These are phyloP conservation scores for Ogataea nitratoaversa DNA, from an alignment of 805 yeast species.

Conservation along the genomic window DNA sequence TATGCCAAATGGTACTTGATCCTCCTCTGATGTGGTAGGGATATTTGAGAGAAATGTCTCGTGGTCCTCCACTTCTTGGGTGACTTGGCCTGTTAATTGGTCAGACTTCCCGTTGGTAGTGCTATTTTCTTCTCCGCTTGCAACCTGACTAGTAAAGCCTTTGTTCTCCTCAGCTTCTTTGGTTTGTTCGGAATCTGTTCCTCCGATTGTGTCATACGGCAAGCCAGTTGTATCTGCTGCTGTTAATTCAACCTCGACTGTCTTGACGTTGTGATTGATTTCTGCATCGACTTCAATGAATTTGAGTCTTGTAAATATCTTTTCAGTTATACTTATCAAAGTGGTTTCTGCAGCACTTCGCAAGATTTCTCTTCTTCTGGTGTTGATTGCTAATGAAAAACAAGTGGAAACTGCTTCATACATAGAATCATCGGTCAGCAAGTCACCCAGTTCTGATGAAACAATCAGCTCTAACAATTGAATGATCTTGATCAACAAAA, in stretches of 20 bases:
- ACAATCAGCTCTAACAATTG: conserved; percentile 66
- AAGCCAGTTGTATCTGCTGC: conserved; percentile 31
- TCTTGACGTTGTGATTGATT: conserved; percentile 28
- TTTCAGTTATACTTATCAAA: conserved; percentile 62
- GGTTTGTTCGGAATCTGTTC: conserved; percentile 25
- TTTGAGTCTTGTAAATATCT: conserved; percentile 59
- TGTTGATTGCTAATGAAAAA: conserved; percentile 86
- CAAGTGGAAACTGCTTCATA: conserved; percentile 90
- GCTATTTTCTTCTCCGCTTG: too few species aligned
- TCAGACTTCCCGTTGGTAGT: too few species aligned
- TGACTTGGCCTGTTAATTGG: too few species aligned
- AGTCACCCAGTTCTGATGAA: conserved; percentile 55
- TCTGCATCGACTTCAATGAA: conserved; percentile 38
- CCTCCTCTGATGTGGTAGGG: conserved; percentile 14
- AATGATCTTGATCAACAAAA: conserved; percentile 79
- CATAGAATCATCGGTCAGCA: conserved; percentile 76
- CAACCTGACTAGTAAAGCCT: too few species aligned
- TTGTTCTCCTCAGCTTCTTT: neutral
- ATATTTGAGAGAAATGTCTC: neutral
- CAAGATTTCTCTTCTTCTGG: conserved; percentile 83
- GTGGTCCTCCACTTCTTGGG: neutral
- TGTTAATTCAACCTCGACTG: conserved; percentile 21
- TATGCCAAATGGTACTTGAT: conserved; percentile 58
- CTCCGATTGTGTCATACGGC: conserved; percentile 59
- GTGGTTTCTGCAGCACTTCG: conserved; percentile 87